Evolutionary conservation across 768 basidiomycete genomes (phyloP).

Genomic region (Mycena rosella): DNA sequence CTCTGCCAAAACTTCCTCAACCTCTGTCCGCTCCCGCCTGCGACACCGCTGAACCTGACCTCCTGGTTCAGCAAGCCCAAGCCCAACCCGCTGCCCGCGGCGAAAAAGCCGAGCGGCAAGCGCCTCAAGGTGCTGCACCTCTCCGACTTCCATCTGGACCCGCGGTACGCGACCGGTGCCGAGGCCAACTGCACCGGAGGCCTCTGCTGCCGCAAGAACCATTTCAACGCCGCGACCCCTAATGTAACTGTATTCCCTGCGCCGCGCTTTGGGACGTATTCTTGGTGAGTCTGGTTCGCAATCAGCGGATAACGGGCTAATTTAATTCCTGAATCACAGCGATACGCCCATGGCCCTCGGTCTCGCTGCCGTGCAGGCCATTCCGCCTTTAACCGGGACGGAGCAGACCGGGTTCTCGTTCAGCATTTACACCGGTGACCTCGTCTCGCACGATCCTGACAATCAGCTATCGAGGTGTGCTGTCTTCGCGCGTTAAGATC

Average conservation of each 20-base stretch:
- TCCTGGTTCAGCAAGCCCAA: conserved; percentile 85
- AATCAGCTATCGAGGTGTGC: conserved; percentile 58
- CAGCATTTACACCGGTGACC: conserved; percentile 78
- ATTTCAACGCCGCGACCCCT: conserved; percentile 63
- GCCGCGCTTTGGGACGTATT: conserved; percentile 75
- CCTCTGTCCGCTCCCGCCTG: conserved; percentile 66
- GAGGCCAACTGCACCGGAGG: conserved; percentile 81
- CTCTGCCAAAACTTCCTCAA: conserved; percentile 36
- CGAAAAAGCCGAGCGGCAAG: conserved; percentile 71
- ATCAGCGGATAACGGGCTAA: background rate
- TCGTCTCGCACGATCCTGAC: conserved; percentile 79
- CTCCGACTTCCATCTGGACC: conserved; percentile 85
- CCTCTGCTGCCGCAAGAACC: conserved; percentile 73
- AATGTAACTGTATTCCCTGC: conserved; percentile 67
- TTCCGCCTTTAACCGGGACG: conserved; percentile 76
- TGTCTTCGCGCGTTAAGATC: background rate
- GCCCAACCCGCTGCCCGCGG: conserved; percentile 72
- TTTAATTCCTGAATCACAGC: conserved; percentile 45
- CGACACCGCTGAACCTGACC: conserved; percentile 71
- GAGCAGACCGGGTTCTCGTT: conserved; percentile 72
- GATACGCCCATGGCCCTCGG: conserved; percentile 76
- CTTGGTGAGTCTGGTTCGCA: conserved; percentile 55
- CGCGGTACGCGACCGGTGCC: conserved; percentile 75
- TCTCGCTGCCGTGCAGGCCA: conserved; percentile 71
- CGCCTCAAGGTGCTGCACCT: conserved; percentile 80